Evolutionary conservation across 306 rosid genomes (phyloP), one percentile per base, ranked within the genome.

Genomic region (Fragaria nilgerrensis): DNA sequence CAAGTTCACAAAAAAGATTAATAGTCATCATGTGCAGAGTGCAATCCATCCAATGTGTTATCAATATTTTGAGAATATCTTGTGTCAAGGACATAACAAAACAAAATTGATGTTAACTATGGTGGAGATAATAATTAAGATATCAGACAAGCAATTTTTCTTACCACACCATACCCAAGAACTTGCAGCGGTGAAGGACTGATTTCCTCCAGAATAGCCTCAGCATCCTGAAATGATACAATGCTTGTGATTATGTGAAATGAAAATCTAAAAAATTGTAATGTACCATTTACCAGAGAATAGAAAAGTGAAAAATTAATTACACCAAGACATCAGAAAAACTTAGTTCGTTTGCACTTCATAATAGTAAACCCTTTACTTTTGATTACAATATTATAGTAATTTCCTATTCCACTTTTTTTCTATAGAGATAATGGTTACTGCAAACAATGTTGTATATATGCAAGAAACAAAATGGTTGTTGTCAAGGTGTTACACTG

Each of bases 141-240:
- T 69, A 68, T 48, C 71, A 43, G 64, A 63, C 23, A 72, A 68
- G 77, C 49, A 80, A 78, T 73, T 73, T 73, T 78, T 72, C 95
- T 89, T 90, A 95, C 98, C 89, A 81, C 78, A 56, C 93, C 87
- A 85, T 74, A 92, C 69, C 97, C 93, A 37, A 95, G 72, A 81
- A 85, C 81, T 85, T 90, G 92, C 78, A 47, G 66, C 5, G 91
- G 93, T 80, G 97, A 84, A 72, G 93, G 96, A 52, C 81, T 86
- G 80, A 92, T 70, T 81, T 83, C 83, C 82, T 89, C 96, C 71
- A 95, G 86, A 82, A 95, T 95, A 74, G 98, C 97, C 85, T 95
- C 97, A 77, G 97, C 97, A 80, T 95, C 98, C 98, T 92, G 92
- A 61, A 82, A 75, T 81, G 50, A 58, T 79, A 78, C 25, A 81